Evolutionary conservation across 2,329 filamentous ascomycete species (phyloP).

Genomic region (Pseudocercospora fuligena): DNA sequence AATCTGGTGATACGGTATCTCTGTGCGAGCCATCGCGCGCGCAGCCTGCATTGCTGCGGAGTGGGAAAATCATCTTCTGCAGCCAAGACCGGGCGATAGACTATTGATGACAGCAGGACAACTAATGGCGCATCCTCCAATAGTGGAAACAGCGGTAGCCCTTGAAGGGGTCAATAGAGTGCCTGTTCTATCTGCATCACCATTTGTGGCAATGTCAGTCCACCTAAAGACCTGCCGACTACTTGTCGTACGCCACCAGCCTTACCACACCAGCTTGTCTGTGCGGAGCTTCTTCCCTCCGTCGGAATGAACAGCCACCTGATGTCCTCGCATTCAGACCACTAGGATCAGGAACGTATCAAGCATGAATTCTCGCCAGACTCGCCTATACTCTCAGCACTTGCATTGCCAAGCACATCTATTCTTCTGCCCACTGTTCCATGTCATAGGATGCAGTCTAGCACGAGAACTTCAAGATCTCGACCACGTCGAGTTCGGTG

Average conservation of each 20-base stretch:
- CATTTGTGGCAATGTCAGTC: not conserved
- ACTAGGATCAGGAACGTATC: not conserved
- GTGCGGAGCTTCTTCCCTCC: not conserved
- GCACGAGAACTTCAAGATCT: not conserved
- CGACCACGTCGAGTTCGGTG: not conserved
- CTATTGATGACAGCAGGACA: constrained; percentile 3
- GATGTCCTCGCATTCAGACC: not conserved
- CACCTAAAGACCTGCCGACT: not conserved
- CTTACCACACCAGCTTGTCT: not conserved
- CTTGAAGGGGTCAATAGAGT: not conserved
- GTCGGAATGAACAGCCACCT: not conserved
- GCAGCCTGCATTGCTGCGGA: not conserved
- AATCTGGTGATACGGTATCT: constrained; percentile 5
- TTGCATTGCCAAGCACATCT: not conserved
- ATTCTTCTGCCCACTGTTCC: not conserved
- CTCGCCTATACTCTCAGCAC: not conserved
- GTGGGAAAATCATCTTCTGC: not conserved
- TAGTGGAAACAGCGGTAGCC: not conserved
- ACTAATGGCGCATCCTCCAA: not conserved
- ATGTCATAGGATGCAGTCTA: not conserved
- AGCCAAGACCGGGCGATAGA: not conserved
- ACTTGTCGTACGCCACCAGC: not conserved
- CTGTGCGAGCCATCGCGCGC: not conserved
- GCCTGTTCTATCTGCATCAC: not conserved
- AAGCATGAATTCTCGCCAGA: not conserved